These are phyloP conservation scores for Metarhizium brunneum DNA, from an alignment of 2,329 filamentous ascomycete species.

Conservation along the genomic window DNA sequence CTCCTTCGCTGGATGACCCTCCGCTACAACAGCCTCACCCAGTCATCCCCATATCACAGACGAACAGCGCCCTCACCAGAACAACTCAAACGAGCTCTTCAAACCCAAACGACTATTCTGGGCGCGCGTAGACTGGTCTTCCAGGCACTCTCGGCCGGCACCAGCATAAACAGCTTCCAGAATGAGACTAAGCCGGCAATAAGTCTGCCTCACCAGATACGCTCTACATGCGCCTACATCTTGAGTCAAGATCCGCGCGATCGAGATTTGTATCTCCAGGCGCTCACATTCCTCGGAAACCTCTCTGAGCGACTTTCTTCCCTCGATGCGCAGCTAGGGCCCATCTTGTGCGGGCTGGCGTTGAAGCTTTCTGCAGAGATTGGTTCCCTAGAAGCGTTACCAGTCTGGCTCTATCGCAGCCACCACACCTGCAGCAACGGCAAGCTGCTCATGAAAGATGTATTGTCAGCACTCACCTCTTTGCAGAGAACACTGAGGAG, in stretches of 20 bases:
- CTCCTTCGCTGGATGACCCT: slow-evolving; percentile 28
- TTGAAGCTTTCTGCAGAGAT: slow-evolving; percentile 21
- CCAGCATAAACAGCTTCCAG: slow-evolving; percentile 12
- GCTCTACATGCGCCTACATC: slow-evolving; percentile 14
- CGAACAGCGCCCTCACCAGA: slow-evolving; percentile 2
- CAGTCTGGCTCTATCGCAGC: slow-evolving; percentile 16
- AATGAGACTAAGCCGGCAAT: background rate
- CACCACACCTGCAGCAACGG: slow-evolving; percentile 5
- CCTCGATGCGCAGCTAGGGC: slow-evolving; percentile 14
- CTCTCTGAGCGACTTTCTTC: slow-evolving; percentile 23
- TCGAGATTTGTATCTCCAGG: slow-evolving; percentile 8
- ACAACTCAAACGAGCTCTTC: slow-evolving; percentile 13
- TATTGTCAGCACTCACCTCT: slow-evolving; percentile 11
- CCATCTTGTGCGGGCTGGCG: slow-evolving; percentile 19
- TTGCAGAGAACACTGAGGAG: slow-evolving; percentile 6
- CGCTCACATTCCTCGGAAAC: slow-evolving; percentile 31
- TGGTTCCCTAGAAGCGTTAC: slow-evolving; percentile 13
- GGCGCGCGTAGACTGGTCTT: slow-evolving; percentile 22
- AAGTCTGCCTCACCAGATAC: slow-evolving; percentile 13
- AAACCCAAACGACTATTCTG: slow-evolving; percentile 15
- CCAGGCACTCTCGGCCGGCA: slow-evolving; percentile 15
- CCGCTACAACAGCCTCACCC: slow-evolving; percentile 12
- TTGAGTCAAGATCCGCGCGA: slow-evolving; percentile 6
- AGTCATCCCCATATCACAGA: background rate
- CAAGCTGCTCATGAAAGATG: slow-evolving; percentile 11